A percentile compares a stretch with the other conserved stretches of the same genome.
Conservation (phyloP, 371 early-diverging fungal genomes). For the Syncephalis fuscata region DNA sequence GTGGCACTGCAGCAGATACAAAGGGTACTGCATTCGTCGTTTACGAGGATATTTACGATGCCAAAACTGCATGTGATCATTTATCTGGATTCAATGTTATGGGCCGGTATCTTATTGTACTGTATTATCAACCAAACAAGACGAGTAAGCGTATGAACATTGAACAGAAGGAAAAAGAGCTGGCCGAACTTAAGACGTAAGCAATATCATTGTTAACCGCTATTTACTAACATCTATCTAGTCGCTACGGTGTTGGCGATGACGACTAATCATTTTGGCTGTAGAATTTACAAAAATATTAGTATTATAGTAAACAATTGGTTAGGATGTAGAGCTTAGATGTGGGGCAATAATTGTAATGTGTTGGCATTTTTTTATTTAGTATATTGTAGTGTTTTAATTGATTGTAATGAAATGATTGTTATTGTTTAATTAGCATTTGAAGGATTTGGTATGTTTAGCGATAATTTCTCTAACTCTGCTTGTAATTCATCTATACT, state of each 20-base stretch:
- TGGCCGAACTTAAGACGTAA: slow-evolving; percentile 63
- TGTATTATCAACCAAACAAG: slow-evolving; percentile 79
- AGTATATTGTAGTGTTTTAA: no score
- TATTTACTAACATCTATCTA: no score
- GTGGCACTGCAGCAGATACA: slow-evolving; percentile 74
- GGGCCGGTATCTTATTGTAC: slow-evolving; percentile 86
- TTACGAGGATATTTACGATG: slow-evolving; percentile 95
- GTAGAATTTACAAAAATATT: no score
- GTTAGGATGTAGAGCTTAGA: no score
- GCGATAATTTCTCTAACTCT: slow-evolving; percentile 8
- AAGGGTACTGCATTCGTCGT: slow-evolving; percentile 91
- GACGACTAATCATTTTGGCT: slow-evolving; percentile 6
- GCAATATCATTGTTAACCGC: no score
- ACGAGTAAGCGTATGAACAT: slow-evolving; percentile 66
- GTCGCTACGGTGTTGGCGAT: no score
- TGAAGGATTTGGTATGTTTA: no score
- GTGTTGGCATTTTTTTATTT: no score
- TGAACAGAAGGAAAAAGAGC: slow-evolving; percentile 70
- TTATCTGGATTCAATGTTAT: slow-evolving; percentile 88
- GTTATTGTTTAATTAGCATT: no score
- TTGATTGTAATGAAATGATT: no score
- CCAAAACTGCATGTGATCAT: slow-evolving; percentile 91
- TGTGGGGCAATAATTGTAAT: no score
- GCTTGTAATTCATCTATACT: slow-evolving; percentile 14
- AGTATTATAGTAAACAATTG: no score